These are phyloP conservation scores for Houttuynia cordata DNA, from an alignment of 164 flowering plant species.

Conservation along the genomic window DNA sequence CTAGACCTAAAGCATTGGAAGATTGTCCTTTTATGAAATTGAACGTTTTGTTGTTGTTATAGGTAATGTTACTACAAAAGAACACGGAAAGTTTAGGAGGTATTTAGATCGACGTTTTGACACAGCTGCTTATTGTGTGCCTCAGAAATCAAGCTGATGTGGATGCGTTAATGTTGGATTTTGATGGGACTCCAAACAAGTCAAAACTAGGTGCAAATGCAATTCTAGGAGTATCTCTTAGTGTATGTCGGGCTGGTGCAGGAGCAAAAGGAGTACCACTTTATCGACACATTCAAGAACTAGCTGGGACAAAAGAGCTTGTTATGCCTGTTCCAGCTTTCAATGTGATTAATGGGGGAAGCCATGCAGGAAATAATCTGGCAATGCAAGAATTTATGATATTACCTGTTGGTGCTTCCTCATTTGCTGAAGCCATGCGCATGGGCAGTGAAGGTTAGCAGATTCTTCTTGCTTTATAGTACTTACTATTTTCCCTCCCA, in stretches of 20 bases:
- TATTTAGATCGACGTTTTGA: no score
- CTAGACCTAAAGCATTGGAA: no score
- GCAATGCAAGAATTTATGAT: conserved; percentile 99
- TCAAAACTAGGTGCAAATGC: conserved; percentile 93
- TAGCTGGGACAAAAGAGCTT: conserved; percentile 83
- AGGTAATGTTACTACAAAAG: no score
- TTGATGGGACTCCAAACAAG: conserved; percentile 93
- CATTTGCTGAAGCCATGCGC: conserved; percentile 86
- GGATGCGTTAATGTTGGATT: conserved; percentile 78
- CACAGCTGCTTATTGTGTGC: background rate
- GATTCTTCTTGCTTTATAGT: background rate
- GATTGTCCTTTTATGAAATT: no score
- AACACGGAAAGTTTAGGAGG: no score
- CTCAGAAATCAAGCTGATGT: conserved; percentile 70
- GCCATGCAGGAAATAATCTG: conserved; percentile 94
- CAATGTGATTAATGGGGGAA: conserved; percentile 96
- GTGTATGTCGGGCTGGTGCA: conserved; percentile 95
- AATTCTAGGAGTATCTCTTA: conserved; percentile 80
- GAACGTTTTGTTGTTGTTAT: no score
- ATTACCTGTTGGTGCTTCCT: conserved; percentile 78
- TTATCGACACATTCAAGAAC: conserved; percentile 83
- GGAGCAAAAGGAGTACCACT: conserved; percentile 86
- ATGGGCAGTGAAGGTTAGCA: conserved; percentile 95
- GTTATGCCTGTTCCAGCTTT: conserved; percentile 99
- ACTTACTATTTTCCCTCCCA: no score